phyloP scores from a whole-genome alignment of 441 rosid genomes.

The Gossypium gossypioides region DNA sequence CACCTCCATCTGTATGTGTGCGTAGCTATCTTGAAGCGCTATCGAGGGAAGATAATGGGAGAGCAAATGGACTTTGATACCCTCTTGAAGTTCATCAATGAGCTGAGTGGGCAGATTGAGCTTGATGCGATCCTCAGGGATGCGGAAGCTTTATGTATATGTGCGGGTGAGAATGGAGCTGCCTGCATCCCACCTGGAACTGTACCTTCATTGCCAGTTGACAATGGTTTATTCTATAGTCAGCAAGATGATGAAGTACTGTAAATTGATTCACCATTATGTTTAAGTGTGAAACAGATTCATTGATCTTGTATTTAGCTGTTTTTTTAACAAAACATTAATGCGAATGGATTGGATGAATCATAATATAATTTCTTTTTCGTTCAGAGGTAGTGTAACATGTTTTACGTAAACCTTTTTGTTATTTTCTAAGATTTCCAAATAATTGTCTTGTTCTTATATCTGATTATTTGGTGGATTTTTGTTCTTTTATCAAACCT shows the following conservation, averaged over 20 bases:
- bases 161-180: slow-evolving; percentile 89
- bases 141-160: slow-evolving; percentile 85
- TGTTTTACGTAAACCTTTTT: neutral
- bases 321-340: neutral
- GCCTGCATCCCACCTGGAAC: slow-evolving; percentile 92
- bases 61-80: slow-evolving; percentile 96
- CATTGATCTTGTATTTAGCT: neutral
- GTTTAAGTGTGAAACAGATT: neutral
- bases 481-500: neutral
- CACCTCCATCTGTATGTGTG: slow-evolving; percentile 85
- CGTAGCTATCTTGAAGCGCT: slow-evolving; percentile 85
- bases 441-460: neutral
- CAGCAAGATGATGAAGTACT: slow-evolving; percentile 69
- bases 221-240: slow-evolving; percentile 41
- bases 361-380: neutral
- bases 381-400: neutral
- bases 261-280: slow-evolving; percentile 20
- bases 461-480: neutral
- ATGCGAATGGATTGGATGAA: neutral
- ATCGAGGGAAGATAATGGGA: slow-evolving; percentile 75
- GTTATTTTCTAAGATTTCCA: neutral
- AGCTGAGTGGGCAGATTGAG: slow-evolving; percentile 74
- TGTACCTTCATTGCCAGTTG: slow-evolving; percentile 74
- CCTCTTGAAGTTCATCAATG: slow-evolving; percentile 87
- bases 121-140: slow-evolving; percentile 67